Conservation (phyloP, 1,139 yeast species). For the Kodamaea suecica region DNA sequence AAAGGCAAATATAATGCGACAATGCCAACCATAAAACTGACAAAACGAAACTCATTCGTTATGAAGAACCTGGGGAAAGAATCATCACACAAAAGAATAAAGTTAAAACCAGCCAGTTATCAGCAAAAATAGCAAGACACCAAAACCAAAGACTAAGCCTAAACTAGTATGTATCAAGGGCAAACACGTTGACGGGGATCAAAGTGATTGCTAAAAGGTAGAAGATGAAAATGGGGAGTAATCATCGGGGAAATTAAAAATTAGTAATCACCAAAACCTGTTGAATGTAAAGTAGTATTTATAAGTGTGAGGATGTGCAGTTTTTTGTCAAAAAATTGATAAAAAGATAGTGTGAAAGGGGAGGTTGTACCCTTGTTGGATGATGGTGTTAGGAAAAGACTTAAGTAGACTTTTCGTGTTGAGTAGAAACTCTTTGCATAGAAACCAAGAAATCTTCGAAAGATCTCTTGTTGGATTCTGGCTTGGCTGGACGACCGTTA, state of each 20-base stretch:
- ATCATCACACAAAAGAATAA: not conserved
- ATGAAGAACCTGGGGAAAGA: not conserved
- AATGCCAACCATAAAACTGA: too few relatives aligned
- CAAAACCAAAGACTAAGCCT: not conserved
- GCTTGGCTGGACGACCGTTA: conserved; percentile 82
- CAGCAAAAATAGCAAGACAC: too few relatives aligned
- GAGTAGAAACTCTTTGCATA: conserved; percentile 98
- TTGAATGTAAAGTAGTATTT: not conserved
- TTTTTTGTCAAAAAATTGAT: not conserved
- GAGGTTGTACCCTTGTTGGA: too few relatives aligned
- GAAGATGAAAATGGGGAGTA: not conserved
- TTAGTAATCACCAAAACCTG: not conserved
- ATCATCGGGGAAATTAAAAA: not conserved
- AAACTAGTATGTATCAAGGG: not conserved
- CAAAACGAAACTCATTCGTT: too few relatives aligned
- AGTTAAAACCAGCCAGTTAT: too few relatives aligned
- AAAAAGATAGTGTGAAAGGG: too few relatives aligned
- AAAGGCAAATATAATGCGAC: too few relatives aligned
- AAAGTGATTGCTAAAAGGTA: not conserved
- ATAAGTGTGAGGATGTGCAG: not conserved
- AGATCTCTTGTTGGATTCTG: conserved; percentile 67
- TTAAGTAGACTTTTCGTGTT: conserved; percentile 75
- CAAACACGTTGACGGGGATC: not conserved
- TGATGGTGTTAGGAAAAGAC: not conserved
- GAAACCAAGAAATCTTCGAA: conserved; percentile 94